Conservation (phyloP, 345 rosid genomes). For the Pugionium cornutum region DNA sequence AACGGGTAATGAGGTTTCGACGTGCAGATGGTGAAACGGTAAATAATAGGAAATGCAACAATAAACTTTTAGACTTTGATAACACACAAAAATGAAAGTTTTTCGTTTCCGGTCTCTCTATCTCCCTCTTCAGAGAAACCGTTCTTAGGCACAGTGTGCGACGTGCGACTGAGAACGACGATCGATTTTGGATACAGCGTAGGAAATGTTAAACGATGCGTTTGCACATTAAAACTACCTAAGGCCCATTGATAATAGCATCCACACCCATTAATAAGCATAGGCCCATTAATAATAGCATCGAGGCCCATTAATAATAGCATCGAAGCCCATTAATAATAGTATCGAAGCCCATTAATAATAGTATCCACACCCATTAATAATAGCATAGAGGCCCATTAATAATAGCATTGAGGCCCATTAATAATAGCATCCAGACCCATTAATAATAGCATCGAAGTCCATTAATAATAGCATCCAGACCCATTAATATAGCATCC, state of each 20-base stretch:
- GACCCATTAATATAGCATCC: no score
- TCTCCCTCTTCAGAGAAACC: not conserved
- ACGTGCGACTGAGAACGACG: slow-evolving; percentile 6
- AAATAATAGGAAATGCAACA: not conserved
- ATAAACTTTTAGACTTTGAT: not conserved
- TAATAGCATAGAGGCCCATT: no score
- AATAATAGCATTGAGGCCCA: no score
- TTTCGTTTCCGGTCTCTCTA: not conserved
- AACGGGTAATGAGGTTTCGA: slow-evolving; percentile 3
- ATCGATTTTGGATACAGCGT: slow-evolving; percentile 15
- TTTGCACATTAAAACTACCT: not conserved
- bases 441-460: no score
- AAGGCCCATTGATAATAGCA: slow-evolving; percentile 14
- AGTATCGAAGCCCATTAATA: no score
- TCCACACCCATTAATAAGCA: no score
- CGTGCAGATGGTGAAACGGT: not conserved
- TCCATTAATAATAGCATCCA: no score
- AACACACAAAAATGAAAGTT: not conserved
- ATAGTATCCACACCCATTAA: no score
- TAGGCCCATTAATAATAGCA: no score
- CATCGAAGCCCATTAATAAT: no score
- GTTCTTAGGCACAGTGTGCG: slow-evolving; percentile 8
- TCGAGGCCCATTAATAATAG: no score
- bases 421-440: no score
- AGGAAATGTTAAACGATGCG: slow-evolving; percentile 17